A percentile compares a stretch with the other conserved stretches of the same genome.
Evolutionary conservation across 1,284 basidiomycete genomes (phyloP).

Genomic region (Ganoderma meredithae): DNA sequence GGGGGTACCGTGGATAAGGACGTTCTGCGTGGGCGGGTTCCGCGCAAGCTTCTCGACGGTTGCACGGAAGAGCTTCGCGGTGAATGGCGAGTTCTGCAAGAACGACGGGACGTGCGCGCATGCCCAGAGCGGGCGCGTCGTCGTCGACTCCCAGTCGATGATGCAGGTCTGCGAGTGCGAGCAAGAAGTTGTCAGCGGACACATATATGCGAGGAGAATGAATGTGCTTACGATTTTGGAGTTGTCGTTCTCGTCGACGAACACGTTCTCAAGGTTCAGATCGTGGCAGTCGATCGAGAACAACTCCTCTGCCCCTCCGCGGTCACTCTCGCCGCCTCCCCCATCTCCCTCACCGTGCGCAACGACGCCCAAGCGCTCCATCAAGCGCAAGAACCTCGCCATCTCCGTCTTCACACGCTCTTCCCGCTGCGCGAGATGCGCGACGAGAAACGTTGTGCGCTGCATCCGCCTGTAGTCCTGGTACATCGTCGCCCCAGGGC

Average conservation of each 20-base stretch:
- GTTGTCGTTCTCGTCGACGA: slow-evolving; percentile 73
- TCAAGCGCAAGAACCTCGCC: slow-evolving; percentile 67
- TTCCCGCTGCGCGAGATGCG: slow-evolving; percentile 70
- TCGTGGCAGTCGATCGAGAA: slow-evolving; percentile 83
- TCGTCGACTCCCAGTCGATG: slow-evolving; percentile 88
- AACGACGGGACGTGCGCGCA: slow-evolving; percentile 83
- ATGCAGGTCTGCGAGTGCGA: slow-evolving; percentile 66
- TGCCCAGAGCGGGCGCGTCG: slow-evolving; percentile 81
- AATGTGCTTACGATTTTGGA: slow-evolving; percentile 67
- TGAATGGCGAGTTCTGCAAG: slow-evolving; percentile 76
- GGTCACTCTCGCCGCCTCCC: slow-evolving; percentile 40
- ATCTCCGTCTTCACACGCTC: slow-evolving; percentile 71
- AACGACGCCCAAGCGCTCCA: slow-evolving; percentile 59
- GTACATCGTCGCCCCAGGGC: slow-evolving; percentile 77
- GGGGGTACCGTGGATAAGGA: slow-evolving; percentile 30
- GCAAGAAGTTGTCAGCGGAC: not conserved
- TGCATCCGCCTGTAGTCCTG: slow-evolving; percentile 81
- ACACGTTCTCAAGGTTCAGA: slow-evolving; percentile 80
- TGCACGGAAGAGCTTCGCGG: slow-evolving; percentile 70
- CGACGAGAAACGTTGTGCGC: slow-evolving; percentile 75
- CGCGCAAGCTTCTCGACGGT: slow-evolving; percentile 58
- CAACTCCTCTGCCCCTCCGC: slow-evolving; percentile 48
- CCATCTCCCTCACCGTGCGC: slow-evolving; percentile 38
- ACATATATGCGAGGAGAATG: not conserved
- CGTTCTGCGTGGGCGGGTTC: slow-evolving; percentile 27